phyloP scores from a whole-genome alignment of 768 basidiomycete genomes.

The Suillus alpinus region DNA sequence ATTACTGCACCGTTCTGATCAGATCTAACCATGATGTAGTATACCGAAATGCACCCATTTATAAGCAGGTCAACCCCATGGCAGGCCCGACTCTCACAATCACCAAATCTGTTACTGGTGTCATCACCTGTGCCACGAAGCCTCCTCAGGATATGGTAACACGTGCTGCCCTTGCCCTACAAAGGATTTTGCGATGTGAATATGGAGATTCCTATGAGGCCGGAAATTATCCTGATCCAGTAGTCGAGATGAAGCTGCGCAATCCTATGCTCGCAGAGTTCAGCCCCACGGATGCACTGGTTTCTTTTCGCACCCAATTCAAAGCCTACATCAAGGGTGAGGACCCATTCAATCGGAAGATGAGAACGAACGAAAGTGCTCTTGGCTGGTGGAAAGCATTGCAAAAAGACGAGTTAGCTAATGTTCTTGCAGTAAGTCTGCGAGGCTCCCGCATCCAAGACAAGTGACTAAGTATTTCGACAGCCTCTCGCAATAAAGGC shows the following conservation, averaged over 20 bases:
- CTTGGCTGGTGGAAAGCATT: conserved; percentile 6
- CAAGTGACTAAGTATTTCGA: no score
- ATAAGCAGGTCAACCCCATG: background rate
- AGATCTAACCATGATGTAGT: background rate
- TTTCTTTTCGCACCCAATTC: background rate
- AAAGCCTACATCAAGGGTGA: conserved; percentile 1
- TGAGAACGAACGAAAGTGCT: background rate
- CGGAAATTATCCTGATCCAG: background rate
- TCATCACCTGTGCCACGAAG: background rate
- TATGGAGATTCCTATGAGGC: conserved; percentile 6
- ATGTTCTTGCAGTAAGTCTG: background rate
- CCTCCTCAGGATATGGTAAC: background rate
- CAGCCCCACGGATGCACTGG: background rate
- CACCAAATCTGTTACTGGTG: background rate
- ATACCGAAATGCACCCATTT: conserved; percentile 1
- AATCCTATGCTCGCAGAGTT: conserved; percentile 2
- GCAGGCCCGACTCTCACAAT: background rate
- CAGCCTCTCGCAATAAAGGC: no score
- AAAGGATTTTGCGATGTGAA: background rate
- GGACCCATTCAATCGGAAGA: conserved; percentile 6
- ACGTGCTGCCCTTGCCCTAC: conserved; percentile 1
- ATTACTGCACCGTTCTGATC: background rate
- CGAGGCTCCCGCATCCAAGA: no score
- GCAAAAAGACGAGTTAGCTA: background rate
- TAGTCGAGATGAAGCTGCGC: background rate